Percentiles rank a stretch among this genome's conserved stretches.
These are phyloP conservation scores for Ogataea trehalophila DNA, from an alignment of 805 yeast genomes.

Conservation along the genomic window DNA sequence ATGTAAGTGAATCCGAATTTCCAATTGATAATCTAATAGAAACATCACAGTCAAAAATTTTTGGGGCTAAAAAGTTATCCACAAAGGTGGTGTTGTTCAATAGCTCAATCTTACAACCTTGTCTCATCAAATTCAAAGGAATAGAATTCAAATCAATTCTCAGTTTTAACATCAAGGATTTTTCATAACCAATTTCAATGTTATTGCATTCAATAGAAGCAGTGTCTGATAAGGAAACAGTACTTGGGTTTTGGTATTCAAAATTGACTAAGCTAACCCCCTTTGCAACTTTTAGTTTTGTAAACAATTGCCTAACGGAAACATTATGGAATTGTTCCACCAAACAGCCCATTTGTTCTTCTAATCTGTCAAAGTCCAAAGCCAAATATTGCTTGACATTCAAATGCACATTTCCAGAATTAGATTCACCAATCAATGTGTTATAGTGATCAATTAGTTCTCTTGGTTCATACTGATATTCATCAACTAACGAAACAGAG, in stretches of 20 bases:
- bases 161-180: slow-evolving; percentile 21
- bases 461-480: slow-evolving; percentile 18
- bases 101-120: slow-evolving; percentile 14
- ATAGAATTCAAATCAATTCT: slow-evolving; percentile 15
- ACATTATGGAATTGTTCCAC: slow-evolving; percentile 17
- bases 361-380: slow-evolving; percentile 20
- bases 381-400: slow-evolving; percentile 15
- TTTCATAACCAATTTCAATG: slow-evolving; percentile 18
- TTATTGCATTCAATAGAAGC: slow-evolving; percentile 12
- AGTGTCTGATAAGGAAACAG: not conserved
- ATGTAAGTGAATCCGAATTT: slow-evolving; percentile 1
- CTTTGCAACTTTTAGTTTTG: slow-evolving; percentile 10
- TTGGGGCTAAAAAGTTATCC: slow-evolving; percentile 1
- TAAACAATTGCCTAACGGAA: slow-evolving; percentile 12
- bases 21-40: slow-evolving; percentile 8
- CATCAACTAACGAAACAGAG: slow-evolving; percentile 24
- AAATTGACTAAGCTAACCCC: slow-evolving; percentile 18
- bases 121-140: slow-evolving; percentile 10
- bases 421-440: slow-evolving; percentile 5
- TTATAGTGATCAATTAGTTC: slow-evolving; percentile 17
- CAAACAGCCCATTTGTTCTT: slow-evolving; percentile 4
- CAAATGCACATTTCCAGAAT: not conserved
- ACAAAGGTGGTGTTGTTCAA: slow-evolving; percentile 6
- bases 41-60: slow-evolving; percentile 2
- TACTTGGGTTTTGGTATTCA: slow-evolving; percentile 8